Evolutionary conservation across 768 basidiomycete species (phyloP), one percentile per base, ranked within the genome.

Genomic region (Infundibulicybe gibba): DNA sequence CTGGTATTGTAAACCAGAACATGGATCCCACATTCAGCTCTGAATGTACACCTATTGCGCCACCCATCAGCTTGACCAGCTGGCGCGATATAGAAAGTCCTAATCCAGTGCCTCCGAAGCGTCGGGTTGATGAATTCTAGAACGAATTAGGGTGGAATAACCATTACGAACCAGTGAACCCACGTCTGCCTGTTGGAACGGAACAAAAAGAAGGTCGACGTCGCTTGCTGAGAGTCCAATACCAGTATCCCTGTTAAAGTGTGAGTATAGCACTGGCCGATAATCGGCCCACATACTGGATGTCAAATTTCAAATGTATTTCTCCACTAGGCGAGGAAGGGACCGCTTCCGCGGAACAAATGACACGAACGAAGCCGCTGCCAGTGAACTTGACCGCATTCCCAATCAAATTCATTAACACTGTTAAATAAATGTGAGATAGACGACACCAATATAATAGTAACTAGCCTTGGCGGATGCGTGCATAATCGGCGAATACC

Each of bases 311-410:
- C 33, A 87, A 60, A 25, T 69, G 62, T 3, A 79, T 74, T 54
- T 80, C 77, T 16, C 68, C 70, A 5, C 66, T 53, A 10, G 69
- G 42, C 2, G 63, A 48, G 32, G 60, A 59, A 12, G 61, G 50
- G 19, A 53, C 53, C 9, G 56, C 64, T 49, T 82, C 80, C n/a
- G 81, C 65, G 3, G 76, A 76, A 55, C 83, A 84, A 2, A 68
- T 71, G 15, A 86, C 81, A 32, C 77, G 73, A 17, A 89, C 84
- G 37, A 72, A 81, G 6, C 87, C 85, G 15, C 60, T 66, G 1
- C 74, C 70, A 1, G 85, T 87, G 60, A 87, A 89, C 55, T 87
- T 89, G 45, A 87, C 80, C 3, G 84, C 84, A 56, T 89, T 89
- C 6, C 84, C 85, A 41, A 87, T 82, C 41, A 87, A 62, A 58